A percentile compares a stretch with the other conserved stretches of the same genome.
Evolutionary conservation across 1,284 basidiomycete species (phyloP).

Genomic region (Melampsora medusae): DNA sequence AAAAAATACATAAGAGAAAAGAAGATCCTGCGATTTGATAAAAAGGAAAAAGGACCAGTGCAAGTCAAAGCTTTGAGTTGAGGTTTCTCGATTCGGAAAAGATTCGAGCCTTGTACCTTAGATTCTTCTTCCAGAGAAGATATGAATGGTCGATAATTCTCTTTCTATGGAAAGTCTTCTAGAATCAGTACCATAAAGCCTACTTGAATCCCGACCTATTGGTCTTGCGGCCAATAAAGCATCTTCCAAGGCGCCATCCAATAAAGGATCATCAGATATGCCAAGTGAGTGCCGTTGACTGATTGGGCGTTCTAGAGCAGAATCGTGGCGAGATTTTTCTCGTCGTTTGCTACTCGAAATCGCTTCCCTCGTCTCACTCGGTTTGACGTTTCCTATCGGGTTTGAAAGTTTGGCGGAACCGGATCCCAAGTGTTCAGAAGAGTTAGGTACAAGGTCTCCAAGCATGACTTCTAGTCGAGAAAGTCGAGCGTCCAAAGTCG

Average conservation of each 20-base stretch:
- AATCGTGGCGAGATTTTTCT: background rate
- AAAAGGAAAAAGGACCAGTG: too few relatives aligned
- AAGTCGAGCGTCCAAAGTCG: conserved; percentile 32
- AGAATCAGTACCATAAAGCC: too few relatives aligned
- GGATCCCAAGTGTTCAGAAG: background rate
- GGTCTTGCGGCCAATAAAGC: conserved; percentile 26
- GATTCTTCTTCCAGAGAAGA: too few relatives aligned
- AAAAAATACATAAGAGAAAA: too few relatives aligned
- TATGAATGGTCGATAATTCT: too few relatives aligned
- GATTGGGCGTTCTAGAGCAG: conserved; percentile 2
- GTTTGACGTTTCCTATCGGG: background rate
- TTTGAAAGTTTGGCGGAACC: background rate
- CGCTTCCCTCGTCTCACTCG: background rate
- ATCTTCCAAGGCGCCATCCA: conserved; percentile 36
- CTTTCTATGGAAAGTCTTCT: too few relatives aligned
- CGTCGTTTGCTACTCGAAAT: background rate
- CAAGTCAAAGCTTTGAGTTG: too few relatives aligned
- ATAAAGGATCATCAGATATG: conserved; percentile 24
- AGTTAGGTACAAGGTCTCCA: conserved; percentile 15
- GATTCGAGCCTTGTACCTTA: too few relatives aligned
- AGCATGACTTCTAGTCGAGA: conserved; percentile 29
- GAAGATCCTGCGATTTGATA: too few relatives aligned
- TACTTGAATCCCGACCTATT: background rate
- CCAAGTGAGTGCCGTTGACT: background rate
- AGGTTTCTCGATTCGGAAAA: too few relatives aligned